A percentile compares a stretch with the other conserved stretches of the same genome.
phyloP scores from a whole-genome alignment of 1,284 basidiomycete genomes.

The Phellopilus nigrolimitatus region DNA sequence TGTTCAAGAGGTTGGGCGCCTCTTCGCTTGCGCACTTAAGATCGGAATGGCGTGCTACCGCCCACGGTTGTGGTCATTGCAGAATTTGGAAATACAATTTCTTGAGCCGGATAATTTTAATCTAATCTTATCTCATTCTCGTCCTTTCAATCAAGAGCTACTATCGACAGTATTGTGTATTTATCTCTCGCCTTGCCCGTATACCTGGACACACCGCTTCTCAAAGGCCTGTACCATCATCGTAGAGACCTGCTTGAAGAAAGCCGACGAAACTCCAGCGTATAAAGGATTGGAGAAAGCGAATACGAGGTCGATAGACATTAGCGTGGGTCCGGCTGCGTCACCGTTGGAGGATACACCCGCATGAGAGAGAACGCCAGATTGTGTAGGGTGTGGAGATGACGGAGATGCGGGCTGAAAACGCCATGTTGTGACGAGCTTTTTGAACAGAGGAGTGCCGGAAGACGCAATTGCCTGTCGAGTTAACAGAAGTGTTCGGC shows the following conservation, averaged over 20 bases:
- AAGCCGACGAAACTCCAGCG: slow-evolving; percentile 73
- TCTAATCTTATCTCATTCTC: too few species aligned
- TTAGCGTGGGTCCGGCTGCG: slow-evolving; percentile 51
- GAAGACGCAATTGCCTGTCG: slow-evolving; percentile 71
- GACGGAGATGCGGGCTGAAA: slow-evolving; percentile 54
- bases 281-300: slow-evolving; percentile 87
- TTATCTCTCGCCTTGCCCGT: slow-evolving; percentile 37
- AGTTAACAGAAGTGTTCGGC: slow-evolving; percentile 3
- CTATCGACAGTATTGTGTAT: too few species aligned
- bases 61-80: too few species aligned
- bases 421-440: slow-evolving; percentile 78
- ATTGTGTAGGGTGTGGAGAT: slow-evolving; percentile 38
- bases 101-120: too few species aligned
- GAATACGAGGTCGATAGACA: slow-evolving; percentile 80
- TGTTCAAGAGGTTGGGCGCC: too few species aligned
- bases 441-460: slow-evolving; percentile 82
- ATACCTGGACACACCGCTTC: slow-evolving; percentile 69
- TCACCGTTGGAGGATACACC: slow-evolving; percentile 23
- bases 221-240: slow-evolving; percentile 94
- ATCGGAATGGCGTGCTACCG: too few species aligned
- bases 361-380: slow-evolving; percentile 19
- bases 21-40: too few species aligned
- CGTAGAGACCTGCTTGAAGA: slow-evolving; percentile 83
- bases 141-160: too few species aligned
- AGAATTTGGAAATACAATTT: too few species aligned